Evolutionary conservation across 2,329 filamentous ascomycete genomes (phyloP), one percentile per base, ranked within the genome.

Genomic region (Neofusicoccum sp.): DNA sequence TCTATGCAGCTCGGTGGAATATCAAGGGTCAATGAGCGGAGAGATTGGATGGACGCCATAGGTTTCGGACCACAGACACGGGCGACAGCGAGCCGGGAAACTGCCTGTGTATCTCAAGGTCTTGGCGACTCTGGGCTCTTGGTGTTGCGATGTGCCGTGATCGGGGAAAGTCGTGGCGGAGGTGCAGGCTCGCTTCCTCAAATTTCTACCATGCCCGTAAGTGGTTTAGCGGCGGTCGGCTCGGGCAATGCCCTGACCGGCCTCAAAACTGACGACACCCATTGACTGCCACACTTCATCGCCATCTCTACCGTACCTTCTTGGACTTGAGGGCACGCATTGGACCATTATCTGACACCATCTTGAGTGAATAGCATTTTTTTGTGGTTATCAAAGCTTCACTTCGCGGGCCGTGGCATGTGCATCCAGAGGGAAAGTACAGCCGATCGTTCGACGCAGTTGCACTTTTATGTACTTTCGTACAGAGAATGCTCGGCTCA

Each of bases 1-100:
- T 90, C 86, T n/a, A 92, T 80, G 70, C 89, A 93, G 68, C 89
- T 90, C 1, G 90, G 90, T 3, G 89, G 89, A 0, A 89, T 78
- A 57, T 89, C 84, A 20, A 91, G 76, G 4, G 73, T 79, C 31
- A 84, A 68, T 3, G 83, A 84, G 53, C 75, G 71, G 33, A 81
- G 71, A 6, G 84, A 82, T 7, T 63, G 41, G 56, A 79, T 72
- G 28, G 66, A 65, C 14, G 71, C 54, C 74, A 75, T 75, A 4
- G 20, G 28, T 16, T 28, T 1, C 34, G 28, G 45, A 38, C 20
- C 4, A 26, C 9, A 8, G 1, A 11, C 20, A 38, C 9, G 34
- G 34, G 34, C 34, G 8, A 9, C 34, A 38, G 20, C 20, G 20
- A 30, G 1, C 28, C 28, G 2, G 38, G 14, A 6, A 20, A 20